Evolutionary conservation across 192 early-diverging fungal species (phyloP).

Genomic region (Phycomyces blakesleeanus): DNA sequence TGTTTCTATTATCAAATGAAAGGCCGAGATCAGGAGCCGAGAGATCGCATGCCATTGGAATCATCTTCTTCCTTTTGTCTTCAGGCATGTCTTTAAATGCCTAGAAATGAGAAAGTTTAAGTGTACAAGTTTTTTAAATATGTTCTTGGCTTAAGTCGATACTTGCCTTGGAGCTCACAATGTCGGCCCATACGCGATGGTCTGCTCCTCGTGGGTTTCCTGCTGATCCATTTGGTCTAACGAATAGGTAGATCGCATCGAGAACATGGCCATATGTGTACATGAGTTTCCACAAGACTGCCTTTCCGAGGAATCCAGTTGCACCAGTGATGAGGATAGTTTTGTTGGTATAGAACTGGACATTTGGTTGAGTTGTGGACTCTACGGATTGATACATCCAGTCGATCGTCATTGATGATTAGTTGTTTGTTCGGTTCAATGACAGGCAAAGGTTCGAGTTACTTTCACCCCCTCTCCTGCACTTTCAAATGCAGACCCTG

Average conservation of each 20-base stretch:
- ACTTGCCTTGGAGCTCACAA: slow-evolving; percentile 5
- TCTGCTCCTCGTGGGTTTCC: slow-evolving; percentile 12
- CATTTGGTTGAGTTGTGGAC: not conserved
- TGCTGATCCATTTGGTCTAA: slow-evolving; percentile 18
- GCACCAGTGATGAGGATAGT: slow-evolving; percentile 47
- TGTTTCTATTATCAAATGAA: slow-evolving; percentile 31
- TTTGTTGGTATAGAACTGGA: slow-evolving; percentile 25
- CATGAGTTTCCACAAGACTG: slow-evolving; percentile 43
- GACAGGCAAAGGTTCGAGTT: too few species aligned
- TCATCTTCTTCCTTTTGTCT: slow-evolving; percentile 30
- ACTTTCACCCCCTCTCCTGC: too few species aligned
- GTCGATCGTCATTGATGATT: too few species aligned
- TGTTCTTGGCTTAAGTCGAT: not conserved
- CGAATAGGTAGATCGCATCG: slow-evolving; percentile 23
- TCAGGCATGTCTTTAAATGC: slow-evolving; percentile 1
- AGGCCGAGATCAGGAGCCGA: slow-evolving; percentile 37
- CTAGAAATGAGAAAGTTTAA: not conserved
- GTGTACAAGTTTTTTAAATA: slow-evolving; percentile 28
- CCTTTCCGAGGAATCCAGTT: slow-evolving; percentile 50
- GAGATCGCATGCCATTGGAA: slow-evolving; percentile 43
- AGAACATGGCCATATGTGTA: slow-evolving; percentile 32
- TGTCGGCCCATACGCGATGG: slow-evolving; percentile 9
- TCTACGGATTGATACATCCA: not conserved
- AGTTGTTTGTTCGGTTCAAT: too few species aligned
- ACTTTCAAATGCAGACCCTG: too few species aligned